Evolutionary conservation across 1,139 yeast species (phyloP), one percentile per base, ranked within the genome.

Genomic region (Hyphopichia burtonii): DNA sequence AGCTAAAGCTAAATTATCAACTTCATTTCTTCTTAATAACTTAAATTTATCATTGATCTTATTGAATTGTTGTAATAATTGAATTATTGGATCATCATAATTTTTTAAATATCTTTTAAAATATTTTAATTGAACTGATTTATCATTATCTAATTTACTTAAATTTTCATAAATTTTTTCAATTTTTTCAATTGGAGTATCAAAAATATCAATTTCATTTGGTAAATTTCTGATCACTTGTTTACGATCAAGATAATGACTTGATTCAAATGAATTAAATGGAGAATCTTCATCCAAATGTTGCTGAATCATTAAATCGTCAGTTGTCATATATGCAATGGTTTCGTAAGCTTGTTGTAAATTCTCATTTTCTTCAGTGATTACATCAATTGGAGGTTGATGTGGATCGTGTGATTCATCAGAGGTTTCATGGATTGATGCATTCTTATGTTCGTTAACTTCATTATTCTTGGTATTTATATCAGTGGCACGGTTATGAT

Each of bases 31-130:
- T 44, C 74, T 59, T 37, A 68, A 53, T 40, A 61, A 50, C 44
- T 64, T 65, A 51, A 70, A 68, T 48, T 71, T 71, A 34, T 61
- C 58, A 43, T 58, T 52, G 17, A 71, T 64, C 4, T 74, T 71
- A 50, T 66, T 68, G 41, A 65, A 63, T 43, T 64, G 66, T 46
- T 70, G 75, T 22, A 63, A 52, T 40, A 70, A 50, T 18, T 59
- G 53, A 23, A 60, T 56, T 22, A 68, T 48, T 4, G 67, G 68
- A 47, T 69, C 74, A 37, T 63, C 61, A 41, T 65, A 62, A 39
- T 66, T 65, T 20, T 58, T 54, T 31, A 65, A 50, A 42, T 61
- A 65, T 34, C 66, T 54, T 45, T 65, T 62, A 44, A 60, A 67
- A 53, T 68, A 69, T 49, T 71, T 71, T 41, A 60, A 50, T 43